Conservation (phyloP, 2,329 filamentous ascomycete species). For the Tolypocladium nubicola region DNA sequence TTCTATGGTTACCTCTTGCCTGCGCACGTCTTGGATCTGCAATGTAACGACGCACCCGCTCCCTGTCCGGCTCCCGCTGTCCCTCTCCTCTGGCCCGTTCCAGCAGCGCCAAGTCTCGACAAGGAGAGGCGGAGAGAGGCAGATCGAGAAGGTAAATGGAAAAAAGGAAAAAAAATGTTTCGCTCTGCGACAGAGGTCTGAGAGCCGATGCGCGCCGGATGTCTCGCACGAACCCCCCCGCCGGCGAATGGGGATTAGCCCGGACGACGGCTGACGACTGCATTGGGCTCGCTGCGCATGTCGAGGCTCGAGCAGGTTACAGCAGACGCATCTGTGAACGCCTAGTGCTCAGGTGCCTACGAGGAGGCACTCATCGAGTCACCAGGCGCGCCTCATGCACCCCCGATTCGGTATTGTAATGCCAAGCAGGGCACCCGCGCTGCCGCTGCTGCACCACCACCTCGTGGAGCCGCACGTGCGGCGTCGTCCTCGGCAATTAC, state of each 20-base stretch:
- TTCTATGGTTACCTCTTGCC: background rate
- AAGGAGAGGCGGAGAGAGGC: background rate
- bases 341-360: too few species aligned
- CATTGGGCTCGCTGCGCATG: background rate
- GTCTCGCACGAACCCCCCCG: background rate
- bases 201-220: background rate
- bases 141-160: background rate
- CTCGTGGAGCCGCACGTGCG: background rate
- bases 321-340: background rate
- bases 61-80: background rate
- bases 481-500: background rate
- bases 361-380: too few species aligned
- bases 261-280: background rate
- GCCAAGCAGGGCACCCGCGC: background rate
- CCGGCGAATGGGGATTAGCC: background rate
- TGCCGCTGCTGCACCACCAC: background rate
- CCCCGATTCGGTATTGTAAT: background rate
- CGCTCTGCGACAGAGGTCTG: background rate
- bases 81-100: background rate
- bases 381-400: too few species aligned
- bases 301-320: background rate
- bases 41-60: slow-evolving; percentile 1
- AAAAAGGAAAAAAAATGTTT: background rate
- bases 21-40: background rate
- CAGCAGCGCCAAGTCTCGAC: background rate